These are phyloP conservation scores for Xylaria telfairii DNA, from an alignment of 495 filamentous ascomycete species.

Conservation along the genomic window DNA sequence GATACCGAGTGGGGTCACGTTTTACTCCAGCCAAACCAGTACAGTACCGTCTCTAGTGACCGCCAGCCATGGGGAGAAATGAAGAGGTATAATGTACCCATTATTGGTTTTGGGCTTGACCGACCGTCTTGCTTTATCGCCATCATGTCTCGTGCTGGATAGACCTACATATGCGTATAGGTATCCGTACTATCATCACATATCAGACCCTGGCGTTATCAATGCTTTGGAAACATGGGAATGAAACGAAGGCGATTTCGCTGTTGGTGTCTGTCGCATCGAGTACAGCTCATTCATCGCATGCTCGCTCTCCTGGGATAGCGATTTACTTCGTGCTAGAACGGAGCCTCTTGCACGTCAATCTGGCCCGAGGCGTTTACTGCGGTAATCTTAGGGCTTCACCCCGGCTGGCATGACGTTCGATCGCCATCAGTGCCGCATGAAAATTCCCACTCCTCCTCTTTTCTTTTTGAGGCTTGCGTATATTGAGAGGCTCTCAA, in stretches of 20 bases:
- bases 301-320: not conserved
- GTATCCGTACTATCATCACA: constrained; percentile 1
- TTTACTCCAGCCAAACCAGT: too few species aligned
- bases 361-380: constrained; percentile 24
- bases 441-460: constrained; percentile 13
- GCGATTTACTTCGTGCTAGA: not conserved
- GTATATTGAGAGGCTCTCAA: constrained; percentile 22
- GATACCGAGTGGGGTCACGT: too few species aligned
- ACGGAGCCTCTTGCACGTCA: constrained; percentile 3
- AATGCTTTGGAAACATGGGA: not conserved
- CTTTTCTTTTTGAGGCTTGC: constrained; percentile 23
- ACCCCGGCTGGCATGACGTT: constrained; percentile 23
- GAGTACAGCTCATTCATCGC: constrained; percentile 11
- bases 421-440: constrained; percentile 22
- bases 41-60: too few species aligned
- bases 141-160: constrained; percentile 14
- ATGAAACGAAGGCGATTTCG: constrained; percentile 1
- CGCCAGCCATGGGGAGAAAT: constrained; percentile 16
- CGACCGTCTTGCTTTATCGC: constrained; percentile 21
- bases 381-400: constrained; percentile 24
- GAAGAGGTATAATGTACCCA: constrained; percentile 22
- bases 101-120: constrained; percentile 13
- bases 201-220: constrained; percentile 2
- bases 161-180: not conserved
- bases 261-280: constrained; percentile 17